Conservation (phyloP, 2,329 filamentous ascomycete genomes). For the Exophiala spinifera region DNA sequence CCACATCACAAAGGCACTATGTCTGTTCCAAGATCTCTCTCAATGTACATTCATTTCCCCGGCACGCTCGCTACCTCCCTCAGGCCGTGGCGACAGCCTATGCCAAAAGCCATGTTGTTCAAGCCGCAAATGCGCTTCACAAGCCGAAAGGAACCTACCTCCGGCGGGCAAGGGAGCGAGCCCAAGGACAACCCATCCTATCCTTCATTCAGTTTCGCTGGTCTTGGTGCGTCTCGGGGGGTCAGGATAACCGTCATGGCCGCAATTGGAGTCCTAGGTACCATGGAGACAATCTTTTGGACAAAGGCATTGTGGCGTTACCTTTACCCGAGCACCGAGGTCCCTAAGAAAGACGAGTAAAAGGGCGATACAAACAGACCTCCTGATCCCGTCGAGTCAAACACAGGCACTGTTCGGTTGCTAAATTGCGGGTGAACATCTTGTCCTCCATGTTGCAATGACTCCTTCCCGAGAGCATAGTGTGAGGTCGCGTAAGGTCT, state of each 20-base stretch:
- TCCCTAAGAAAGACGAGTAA: neutral
- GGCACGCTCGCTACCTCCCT: no score
- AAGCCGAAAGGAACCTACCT: neutral
- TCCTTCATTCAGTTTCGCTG: slow-evolving; percentile 13
- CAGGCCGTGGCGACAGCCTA: no score
- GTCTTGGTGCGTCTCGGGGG: slow-evolving; percentile 25
- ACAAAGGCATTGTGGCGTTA: slow-evolving; percentile 25
- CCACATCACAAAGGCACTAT: no score
- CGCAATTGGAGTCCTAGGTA: slow-evolving; percentile 25
- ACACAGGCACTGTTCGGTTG: no score
- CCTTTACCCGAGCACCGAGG: neutral
- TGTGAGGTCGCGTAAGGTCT: no score
- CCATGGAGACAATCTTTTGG: slow-evolving; percentile 30
- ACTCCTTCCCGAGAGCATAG: no score
- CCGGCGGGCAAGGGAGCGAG: neutral
- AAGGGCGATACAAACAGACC: neutral
- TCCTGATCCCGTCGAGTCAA: no score
- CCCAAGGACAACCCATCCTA: neutral
- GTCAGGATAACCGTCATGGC: slow-evolving; percentile 28
- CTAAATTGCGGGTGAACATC: no score
- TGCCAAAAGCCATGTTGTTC: no score
- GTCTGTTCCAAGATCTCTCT: no score
- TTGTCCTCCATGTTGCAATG: no score
- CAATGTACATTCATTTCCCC: no score
- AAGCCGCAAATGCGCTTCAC: neutral